Conservation (phyloP, 2,329 filamentous ascomycete genomes). For the Elsinoe ampelina region DNA sequence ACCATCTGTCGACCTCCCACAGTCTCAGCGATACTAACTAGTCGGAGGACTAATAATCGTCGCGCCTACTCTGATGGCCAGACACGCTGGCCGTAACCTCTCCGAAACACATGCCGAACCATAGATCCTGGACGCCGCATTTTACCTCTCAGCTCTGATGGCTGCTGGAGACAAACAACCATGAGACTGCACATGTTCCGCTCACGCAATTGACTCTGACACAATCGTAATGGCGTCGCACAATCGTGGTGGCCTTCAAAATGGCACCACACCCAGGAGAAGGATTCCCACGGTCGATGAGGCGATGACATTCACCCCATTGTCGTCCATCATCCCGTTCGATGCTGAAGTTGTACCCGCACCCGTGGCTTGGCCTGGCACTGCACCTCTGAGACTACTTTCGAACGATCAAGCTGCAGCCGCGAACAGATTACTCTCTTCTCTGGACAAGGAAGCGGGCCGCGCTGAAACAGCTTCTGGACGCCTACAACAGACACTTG, state of each 20-base stretch:
- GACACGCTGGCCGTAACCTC: too few species aligned
- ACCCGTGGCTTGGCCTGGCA: constrained; percentile 34
- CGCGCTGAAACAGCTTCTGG: constrained; percentile 51
- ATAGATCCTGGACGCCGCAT: too few species aligned
- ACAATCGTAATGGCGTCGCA: neutral
- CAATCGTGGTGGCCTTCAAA: neutral
- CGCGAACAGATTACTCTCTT: constrained; percentile 49
- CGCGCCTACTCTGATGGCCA: too few species aligned
- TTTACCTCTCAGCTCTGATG: too few species aligned
- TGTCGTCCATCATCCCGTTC: constrained; percentile 71
- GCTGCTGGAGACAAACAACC: neutral
- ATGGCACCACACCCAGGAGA: neutral
- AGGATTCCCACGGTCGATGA: constrained; percentile 52
- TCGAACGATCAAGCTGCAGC: constrained; percentile 38
- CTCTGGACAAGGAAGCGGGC: constrained; percentile 61
- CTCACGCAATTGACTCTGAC: neutral
- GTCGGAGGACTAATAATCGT: too few species aligned
- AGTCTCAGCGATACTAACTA: too few species aligned
- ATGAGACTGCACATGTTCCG: neutral
- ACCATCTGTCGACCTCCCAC: neutral
- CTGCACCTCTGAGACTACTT: constrained; percentile 30
- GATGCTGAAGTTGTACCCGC: constrained; percentile 44
- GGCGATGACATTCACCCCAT: constrained; percentile 71
- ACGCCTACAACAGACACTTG: constrained; percentile 60
- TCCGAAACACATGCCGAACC: too few species aligned